Base-by-base conservation (phyloP, 1,284 basidiomycete genomes). In the Rugosomyces carneus region DNA sequence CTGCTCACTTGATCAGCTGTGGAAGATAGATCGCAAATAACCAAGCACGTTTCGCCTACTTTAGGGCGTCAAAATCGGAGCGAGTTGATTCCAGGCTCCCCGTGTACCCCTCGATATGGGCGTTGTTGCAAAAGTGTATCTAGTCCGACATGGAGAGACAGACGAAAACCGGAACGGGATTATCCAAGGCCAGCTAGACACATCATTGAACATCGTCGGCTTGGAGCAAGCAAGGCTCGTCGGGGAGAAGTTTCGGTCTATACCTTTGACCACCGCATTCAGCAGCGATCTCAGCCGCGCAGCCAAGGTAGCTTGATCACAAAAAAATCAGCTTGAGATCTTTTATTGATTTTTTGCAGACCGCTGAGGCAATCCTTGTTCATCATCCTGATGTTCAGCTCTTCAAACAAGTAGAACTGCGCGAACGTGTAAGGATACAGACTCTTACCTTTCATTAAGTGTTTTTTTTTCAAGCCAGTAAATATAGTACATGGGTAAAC, bases 81-180 rank as follows among this genome's bases (percentile, higher is more conserved):
- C n/a, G 10, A 19, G 36, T 34, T 34, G 27, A 29, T 29, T 29
- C 6, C 6, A 34, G 31, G 37, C 40, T 45, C 18, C 31, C 31
- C 46, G 45, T 48, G 10, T 43, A 41, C 29, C 42, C 18, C 43
- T 41, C 40, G 44, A 40, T 31, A 60, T 59, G 58, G 43, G 57
- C 15, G 43, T 61, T 38, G 45, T 49, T 44, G 46, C 69, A 27
- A 67, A 67, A 36, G 57, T 89, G 32, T 85, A 81, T 59, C 66
- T 89, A 49, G 73, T 88, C 37, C 77, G 85, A 37, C 86, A 89
- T 55, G 86, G 84, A 26, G 84, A 89, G 66, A 89, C 85, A 23
- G 71, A 78, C 40, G 78, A 75, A 57, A 89, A 88, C 60, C 64
- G 68, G 44, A 60, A 65, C 8, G 67, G 68, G 20, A 76, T 84